These are phyloP conservation scores for Zizania latifolia DNA, from an alignment of 176 grass and related monocot genomes.

Conservation along the genomic window DNA sequence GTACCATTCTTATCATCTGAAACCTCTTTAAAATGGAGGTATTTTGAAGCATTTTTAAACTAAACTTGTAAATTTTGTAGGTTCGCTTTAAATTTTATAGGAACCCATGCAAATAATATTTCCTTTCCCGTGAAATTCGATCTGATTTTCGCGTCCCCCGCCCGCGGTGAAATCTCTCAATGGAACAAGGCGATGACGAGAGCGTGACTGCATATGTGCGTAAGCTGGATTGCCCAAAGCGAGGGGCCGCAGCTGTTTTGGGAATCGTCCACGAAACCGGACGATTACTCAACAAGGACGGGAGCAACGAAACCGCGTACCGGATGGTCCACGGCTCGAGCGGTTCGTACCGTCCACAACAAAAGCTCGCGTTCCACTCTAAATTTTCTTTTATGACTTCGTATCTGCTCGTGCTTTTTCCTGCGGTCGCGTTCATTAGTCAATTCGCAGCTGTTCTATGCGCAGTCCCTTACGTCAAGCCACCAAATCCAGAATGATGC, in stretches of 20 bases:
- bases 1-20: no score
- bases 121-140: not conserved
- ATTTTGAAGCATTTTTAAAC: no score
- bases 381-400: not conserved
- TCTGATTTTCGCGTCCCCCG: no score
- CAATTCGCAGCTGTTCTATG: not conserved
- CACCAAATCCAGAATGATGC: not conserved
- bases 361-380: not conserved
- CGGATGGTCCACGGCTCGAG: not conserved
- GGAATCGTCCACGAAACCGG: not conserved
- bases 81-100: no score
- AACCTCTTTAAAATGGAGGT: no score
- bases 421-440: not conserved
- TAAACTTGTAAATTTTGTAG: no score
- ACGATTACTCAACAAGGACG: not conserved
- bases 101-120: no score
- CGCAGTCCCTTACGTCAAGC: not conserved
- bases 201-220: not conserved
- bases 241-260: not conserved
- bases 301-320: constrained; percentile 11
- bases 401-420: not conserved
- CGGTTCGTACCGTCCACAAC: not conserved
- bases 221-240: not conserved
- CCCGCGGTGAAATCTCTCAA: no score
- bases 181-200: not conserved